phyloP scores from a whole-genome alignment of 345 rosid species.

The Pistacia atlantica region DNA sequence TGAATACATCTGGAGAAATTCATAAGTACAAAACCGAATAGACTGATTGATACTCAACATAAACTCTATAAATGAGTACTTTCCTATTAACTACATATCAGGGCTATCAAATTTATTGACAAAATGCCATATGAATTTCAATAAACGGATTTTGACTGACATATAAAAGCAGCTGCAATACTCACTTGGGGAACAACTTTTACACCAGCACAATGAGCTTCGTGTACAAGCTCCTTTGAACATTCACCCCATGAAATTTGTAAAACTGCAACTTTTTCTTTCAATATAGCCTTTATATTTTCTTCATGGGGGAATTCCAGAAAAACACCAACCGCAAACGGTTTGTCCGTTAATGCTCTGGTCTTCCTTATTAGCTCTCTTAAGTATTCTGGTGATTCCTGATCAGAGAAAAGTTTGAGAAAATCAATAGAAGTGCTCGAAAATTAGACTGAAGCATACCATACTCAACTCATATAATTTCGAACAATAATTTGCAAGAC shows the following conservation, averaged over 20 bases:
- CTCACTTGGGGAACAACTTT: slow-evolving; percentile 85
- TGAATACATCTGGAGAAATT: slow-evolving; percentile 6
- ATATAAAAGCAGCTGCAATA: background rate
- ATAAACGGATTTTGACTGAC: background rate
- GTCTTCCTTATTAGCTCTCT: slow-evolving; percentile 72
- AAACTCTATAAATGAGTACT: background rate
- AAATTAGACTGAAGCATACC: background rate
- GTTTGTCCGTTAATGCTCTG: slow-evolving; percentile 62
- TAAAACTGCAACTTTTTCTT: slow-evolving; percentile 74
- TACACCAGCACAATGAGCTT: slow-evolving; percentile 67
- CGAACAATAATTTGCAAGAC: too few relatives aligned
- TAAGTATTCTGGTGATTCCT: slow-evolving; percentile 76
- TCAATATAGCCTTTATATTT: slow-evolving; percentile 63
- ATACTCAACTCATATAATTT: background rate
- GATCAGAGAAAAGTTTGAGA: slow-evolving; percentile 1
- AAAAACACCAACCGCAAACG: slow-evolving; percentile 76
- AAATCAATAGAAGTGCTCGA: background rate
- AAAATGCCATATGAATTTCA: background rate
- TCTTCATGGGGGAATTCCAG: slow-evolving; percentile 80
- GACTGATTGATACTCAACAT: background rate
- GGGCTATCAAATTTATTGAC: background rate
- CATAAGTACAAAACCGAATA: background rate
- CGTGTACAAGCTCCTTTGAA: slow-evolving; percentile 59
- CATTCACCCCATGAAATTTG: slow-evolving; percentile 87
- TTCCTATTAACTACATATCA: background rate